These are phyloP conservation scores for Schizophyllum commune DNA, from an alignment of 1,284 basidiomycete species.

Conservation along the genomic window DNA sequence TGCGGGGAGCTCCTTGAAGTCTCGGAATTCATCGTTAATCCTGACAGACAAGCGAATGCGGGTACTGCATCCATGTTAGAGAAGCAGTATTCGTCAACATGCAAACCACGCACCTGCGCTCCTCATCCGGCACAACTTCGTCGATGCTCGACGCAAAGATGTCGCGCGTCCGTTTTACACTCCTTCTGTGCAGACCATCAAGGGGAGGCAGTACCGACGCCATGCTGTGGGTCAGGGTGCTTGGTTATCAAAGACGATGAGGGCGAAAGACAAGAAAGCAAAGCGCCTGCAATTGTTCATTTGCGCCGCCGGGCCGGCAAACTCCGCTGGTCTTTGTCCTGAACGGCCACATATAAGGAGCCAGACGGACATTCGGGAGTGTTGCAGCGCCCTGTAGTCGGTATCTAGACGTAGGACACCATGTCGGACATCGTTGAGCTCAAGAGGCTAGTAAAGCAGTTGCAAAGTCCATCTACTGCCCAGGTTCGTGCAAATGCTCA, in stretches of 20 bases:
- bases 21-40: constrained; percentile 81
- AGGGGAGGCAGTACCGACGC: constrained; percentile 54
- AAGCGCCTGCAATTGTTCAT: not conserved
- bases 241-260: not conserved
- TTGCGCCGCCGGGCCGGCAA: not conserved
- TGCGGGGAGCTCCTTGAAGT: constrained; percentile 81
- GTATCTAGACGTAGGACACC: constrained; percentile 1
- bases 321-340: not conserved
- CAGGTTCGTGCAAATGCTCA: constrained; percentile 47
- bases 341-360: not conserved
- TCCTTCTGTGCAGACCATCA: constrained; percentile 53
- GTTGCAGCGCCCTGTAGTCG: not conserved
- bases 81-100: not conserved
- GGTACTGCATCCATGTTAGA: constrained; percentile 32
- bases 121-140: constrained; percentile 56
- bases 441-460: constrained; percentile 72
- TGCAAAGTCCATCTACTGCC: constrained; percentile 53
- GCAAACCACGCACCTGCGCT: constrained; percentile 45
- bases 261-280: not conserved
- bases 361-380: too few relatives aligned
- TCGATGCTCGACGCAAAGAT: constrained; percentile 62
- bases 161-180: constrained; percentile 60
- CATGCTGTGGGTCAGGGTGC: constrained; percentile 14
- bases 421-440: constrained; percentile 53
- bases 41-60: constrained; percentile 65